Evolutionary conservation across 1,284 basidiomycete species (phyloP), one percentile per base, ranked within the genome.

Genomic region (Calocybe gambosa): DNA sequence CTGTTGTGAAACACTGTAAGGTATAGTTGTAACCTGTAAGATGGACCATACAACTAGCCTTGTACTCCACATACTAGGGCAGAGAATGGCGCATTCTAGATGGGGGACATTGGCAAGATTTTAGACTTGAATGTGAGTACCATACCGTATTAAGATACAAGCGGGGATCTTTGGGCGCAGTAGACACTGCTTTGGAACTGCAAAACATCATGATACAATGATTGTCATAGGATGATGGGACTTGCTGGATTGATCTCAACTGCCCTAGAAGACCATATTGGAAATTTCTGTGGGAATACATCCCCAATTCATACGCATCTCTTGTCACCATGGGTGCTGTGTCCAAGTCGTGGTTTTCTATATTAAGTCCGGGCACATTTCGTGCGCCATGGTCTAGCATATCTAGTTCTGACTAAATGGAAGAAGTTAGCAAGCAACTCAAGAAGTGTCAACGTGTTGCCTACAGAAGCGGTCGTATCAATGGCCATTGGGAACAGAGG

Each of bases 91-190:
- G 78, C 69, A 54, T 80, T 80, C 78, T 80, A 45, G 9, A 45
- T 18, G 33, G 15, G 15, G 15, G 35, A 43, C 19, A 50, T 1
- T 13, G 25, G 23, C 43, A 45, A 39, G 50, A 15, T 12, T 3
- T 26, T 26, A n/a, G 19, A 39, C 19, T 37, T 18, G 20, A 37
- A 7, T 37, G 33, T 26, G 1, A 10, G 15, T 21, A 12, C 43
- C 68, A 56, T 53, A 79, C 80, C 0, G 81, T 82, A 47, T 84
- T 83, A 7, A 83, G 58, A 53, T 83, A 83, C 0, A 84, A 44
- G 0, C 78, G 64, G 4, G 69, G 68, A 45, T 81, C 78, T 0
- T 60, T 39, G 0, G 70, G 62, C 0, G 47, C 39, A 29, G 67
- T 58, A 2, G 56, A 15, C 23, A 49, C 43, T 46, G 61, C 52